Base-by-base conservation (phyloP, 106 monocot genomes). In the Cymbidium sinense region DNA sequence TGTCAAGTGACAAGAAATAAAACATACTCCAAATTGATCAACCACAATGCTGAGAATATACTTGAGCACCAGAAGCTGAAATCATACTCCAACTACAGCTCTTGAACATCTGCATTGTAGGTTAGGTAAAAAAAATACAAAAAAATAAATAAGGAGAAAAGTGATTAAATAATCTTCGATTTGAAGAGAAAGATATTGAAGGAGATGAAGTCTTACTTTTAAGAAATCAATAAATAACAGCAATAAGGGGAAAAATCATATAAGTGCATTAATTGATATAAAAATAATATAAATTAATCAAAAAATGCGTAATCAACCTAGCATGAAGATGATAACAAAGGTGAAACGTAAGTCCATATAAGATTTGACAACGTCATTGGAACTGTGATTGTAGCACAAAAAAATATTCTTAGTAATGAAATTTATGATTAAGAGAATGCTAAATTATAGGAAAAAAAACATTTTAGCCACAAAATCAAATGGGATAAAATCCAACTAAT, bases 1-100 rank as follows among this genome's bases (percentile, higher is more conserved):
- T 31, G 31, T 17, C 3, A 67, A 67, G 17, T 67, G 67, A 33
- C 11, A 4, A 23, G n/a, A n/a, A n/a, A n/a, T n/a, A n/a, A n/a
- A n/a, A n/a, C n/a, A n/a, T n/a, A n/a, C n/a, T n/a, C n/a, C n/a
- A 67, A 33, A 29, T 67, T 31, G 67, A 64, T 67, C 67, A 67
- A 67, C 2, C 31, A 33, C 31, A 67, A 31, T 33, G 33, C 25
- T 67, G 29, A 31, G 4, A 15, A 30, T 15, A 17, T 4, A 17
- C 12, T 15, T 29, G 31, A 31, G 67, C 33, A 15, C 67, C 29
- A 67, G n/a, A 67, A 67, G 11, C 10, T 33, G 29, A 67, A 67
- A 33, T 67, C 31, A 67, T 33, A 67, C 15, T 23, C 67, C 67
- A 67, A 31, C 17, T 67, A 67, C 33, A 67, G 33, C 29, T 13